Base-by-base conservation (phyloP, 208 protist species). In the Kentomonas sorsogonicus region DNA sequence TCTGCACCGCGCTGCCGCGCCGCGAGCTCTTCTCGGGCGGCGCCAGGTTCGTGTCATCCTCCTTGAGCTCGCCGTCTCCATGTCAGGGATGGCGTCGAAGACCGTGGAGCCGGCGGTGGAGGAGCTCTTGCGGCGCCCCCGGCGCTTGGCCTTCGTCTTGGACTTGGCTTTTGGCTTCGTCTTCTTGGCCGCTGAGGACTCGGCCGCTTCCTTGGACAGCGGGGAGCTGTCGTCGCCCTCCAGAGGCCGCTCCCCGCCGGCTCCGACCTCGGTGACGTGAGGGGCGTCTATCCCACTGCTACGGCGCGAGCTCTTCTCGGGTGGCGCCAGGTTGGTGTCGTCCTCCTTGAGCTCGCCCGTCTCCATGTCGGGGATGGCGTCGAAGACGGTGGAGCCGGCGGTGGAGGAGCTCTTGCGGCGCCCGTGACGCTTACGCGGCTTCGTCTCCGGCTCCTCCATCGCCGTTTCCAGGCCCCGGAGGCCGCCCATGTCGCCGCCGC, bases 361-460 rank as follows among this genome's bases (percentile, higher is more conserved):
- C 52, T 60, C 62, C 51, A 60, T 60, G 57, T 75, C 58, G 25
- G 61, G 43, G 23, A 15, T 43, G 1, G 63, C 53, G 43, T 74
- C 61, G 23, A 44, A 36, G n/a, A 58, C 60, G 40, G 57, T 7
- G n/a, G 56, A 46, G n/a, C 56, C 25, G 38, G 27, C 60, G 6
- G 66, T 58, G 41, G 71, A 63, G 23, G 60, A 36, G 26, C 50
- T 43, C 44, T 77, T 55, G 38, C 66, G 63, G 46, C 60, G 50
- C 48, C 67, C 51, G 58, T 72, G 52, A 44, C 51, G 48, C 31
- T 71, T 18, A 16, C 77, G 52, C 16, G 46, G 62, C 40, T 40
- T 53, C 30, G 77, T 53, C 45, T 54, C 60, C 13, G 59, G 58
- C 30, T 79, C 43, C 20, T 53, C 50, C 25, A 27, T 22, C n/a